phyloP scores from a whole-genome alignment of 768 basidiomycete species.

The Candolleomyces aberdarensis region DNA sequence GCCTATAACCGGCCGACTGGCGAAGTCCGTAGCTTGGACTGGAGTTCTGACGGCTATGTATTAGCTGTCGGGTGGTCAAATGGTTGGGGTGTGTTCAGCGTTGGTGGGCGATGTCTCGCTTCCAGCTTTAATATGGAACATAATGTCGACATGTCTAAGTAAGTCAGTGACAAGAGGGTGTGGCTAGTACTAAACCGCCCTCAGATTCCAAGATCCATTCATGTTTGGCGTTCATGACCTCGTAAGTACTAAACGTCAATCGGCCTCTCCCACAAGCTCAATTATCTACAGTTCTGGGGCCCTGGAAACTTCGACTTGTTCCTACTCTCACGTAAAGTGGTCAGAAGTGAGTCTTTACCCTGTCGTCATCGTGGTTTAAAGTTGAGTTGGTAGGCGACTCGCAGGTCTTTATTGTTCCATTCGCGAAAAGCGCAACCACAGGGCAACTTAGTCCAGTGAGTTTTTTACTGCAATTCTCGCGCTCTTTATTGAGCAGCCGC shows the following conservation, averaged over 20 bases:
- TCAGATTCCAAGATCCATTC: slow-evolving; percentile 75
- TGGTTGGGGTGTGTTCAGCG: slow-evolving; percentile 90
- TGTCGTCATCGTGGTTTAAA: background rate
- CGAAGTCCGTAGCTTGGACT: slow-evolving; percentile 67
- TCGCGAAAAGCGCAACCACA: slow-evolving; percentile 92
- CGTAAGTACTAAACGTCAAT: slow-evolving; percentile 41
- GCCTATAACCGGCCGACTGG: slow-evolving; percentile 58
- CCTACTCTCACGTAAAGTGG: slow-evolving; percentile 56
- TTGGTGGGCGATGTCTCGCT: slow-evolving; percentile 83
- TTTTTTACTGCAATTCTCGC: slow-evolving; percentile 7
- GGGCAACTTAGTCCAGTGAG: slow-evolving; percentile 87
- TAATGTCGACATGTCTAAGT: slow-evolving; percentile 53
- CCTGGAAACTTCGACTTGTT: slow-evolving; percentile 91
- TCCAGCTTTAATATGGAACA: slow-evolving; percentile 74
- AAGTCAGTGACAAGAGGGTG: slow-evolving; percentile 5
- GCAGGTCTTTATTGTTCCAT: slow-evolving; percentile 83
- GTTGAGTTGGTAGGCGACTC: slow-evolving; percentile 42
- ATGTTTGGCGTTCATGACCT: slow-evolving; percentile 76
- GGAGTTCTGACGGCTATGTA: slow-evolving; percentile 96
- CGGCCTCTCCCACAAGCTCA: background rate
- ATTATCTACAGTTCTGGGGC: slow-evolving; percentile 75
- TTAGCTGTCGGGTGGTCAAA: slow-evolving; percentile 88
- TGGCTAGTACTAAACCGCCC: background rate
- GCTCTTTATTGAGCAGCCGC: background rate
- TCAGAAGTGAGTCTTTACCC: slow-evolving; percentile 37